These are phyloP conservation scores for Talaromyces sp. DNA, from an alignment of 2,329 filamentous ascomycete species.

Conservation along the genomic window DNA sequence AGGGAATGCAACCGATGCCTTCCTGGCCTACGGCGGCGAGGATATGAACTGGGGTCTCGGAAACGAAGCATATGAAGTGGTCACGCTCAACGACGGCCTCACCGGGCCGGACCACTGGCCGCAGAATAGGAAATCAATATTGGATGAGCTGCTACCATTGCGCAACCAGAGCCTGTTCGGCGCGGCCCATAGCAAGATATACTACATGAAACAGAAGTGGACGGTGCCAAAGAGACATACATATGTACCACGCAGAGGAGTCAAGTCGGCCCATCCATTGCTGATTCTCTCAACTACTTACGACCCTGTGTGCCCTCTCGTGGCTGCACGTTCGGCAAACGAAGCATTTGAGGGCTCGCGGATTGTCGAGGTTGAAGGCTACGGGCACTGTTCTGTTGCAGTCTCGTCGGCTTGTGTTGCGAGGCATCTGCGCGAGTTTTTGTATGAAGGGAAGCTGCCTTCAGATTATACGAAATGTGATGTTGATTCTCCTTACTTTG, in stretches of 20 bases:
- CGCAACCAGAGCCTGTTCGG: background rate
- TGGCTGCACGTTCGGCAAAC: constrained; percentile 16
- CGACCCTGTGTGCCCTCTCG: constrained; percentile 18
- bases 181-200: background rate
- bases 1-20: background rate
- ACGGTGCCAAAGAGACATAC: constrained; percentile 10
- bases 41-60: no score
- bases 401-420: constrained; percentile 16
- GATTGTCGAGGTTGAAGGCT: constrained; percentile 18
- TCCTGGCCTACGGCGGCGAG: background rate
- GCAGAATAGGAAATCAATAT: background rate
- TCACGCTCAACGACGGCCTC: background rate
- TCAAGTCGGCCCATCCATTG: constrained; percentile 17
- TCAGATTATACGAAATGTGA: constrained; percentile 12
- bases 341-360: constrained; percentile 17
- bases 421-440: constrained; percentile 16
- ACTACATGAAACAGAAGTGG: constrained; percentile 12
- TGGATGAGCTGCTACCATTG: background rate
- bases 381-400: constrained; percentile 18
- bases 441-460: constrained; percentile 17
- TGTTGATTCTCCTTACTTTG: constrained; percentile 12
- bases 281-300: constrained; percentile 19
- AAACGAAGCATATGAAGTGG: background rate
- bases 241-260: constrained; percentile 8
- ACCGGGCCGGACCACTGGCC: background rate